phyloP scores from a whole-genome alignment of 768 basidiomycete genomes.

The Hortiboletus campestris region DNA sequence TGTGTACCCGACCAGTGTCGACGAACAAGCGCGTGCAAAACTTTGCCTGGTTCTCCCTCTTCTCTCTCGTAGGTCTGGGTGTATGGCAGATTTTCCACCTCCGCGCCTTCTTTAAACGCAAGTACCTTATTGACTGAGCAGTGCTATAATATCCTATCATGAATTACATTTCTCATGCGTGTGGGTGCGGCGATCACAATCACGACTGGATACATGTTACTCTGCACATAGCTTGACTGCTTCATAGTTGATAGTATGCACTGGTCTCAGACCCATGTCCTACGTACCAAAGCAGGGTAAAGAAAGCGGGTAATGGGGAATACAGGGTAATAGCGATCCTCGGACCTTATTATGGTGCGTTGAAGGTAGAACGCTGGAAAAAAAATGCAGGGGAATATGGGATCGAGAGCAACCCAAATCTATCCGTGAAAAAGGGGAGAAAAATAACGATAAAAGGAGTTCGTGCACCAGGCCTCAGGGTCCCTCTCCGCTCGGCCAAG shows the following conservation, averaged over 20 bases:
- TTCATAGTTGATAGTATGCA: not conserved
- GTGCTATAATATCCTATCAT: conserved; percentile 7
- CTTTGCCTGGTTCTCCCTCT: conserved; percentile 87
- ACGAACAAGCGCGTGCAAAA: conserved; percentile 89
- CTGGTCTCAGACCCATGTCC: conserved; percentile 6
- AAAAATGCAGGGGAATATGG: no score
- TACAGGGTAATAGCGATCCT: not conserved
- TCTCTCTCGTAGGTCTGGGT: conserved; percentile 76
- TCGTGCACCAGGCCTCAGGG: not conserved
- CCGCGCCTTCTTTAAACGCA: conserved; percentile 92
- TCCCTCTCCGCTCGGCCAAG: conserved; percentile 29
- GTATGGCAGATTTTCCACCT: conserved; percentile 96
- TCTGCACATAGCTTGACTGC: not conserved
- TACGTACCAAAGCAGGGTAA: conserved; percentile 4
- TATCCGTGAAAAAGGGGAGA: not conserved
- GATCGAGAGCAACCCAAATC: not conserved
- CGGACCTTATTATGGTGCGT: not conserved
- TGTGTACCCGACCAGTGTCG: conserved; percentile 55
- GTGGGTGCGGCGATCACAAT: not conserved
- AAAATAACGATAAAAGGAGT: not conserved
- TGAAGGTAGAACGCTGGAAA: not conserved
- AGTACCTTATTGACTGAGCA: conserved; percentile 82
- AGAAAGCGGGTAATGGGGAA: not conserved
- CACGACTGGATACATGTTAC: not conserved
- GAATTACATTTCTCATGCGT: not conserved